phyloP scores from a whole-genome alignment of 768 basidiomycete species.

The Cyclocybe aegerita region DNA sequence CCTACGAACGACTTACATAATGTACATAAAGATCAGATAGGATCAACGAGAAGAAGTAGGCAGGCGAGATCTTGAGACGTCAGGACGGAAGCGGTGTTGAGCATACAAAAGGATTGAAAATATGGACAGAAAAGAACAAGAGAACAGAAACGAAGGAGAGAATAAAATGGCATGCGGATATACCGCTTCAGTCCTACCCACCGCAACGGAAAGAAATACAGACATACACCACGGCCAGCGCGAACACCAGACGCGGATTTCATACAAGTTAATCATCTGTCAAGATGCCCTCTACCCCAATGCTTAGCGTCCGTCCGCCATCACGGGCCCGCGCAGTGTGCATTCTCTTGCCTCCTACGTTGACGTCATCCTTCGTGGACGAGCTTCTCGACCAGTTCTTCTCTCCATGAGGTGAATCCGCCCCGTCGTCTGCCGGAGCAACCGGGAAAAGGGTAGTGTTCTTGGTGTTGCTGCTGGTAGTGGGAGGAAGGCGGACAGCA shows the following conservation, averaged over 20 bases:
- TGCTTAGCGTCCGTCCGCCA: conserved; percentile 83
- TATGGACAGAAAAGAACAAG: neutral
- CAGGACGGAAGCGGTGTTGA: no score
- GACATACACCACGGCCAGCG: no score
- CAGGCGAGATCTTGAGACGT: no score
- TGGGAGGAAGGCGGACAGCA: conserved; percentile 36
- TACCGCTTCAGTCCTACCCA: no score
- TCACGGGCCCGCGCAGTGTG: conserved; percentile 73
- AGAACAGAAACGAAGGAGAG: conserved; percentile 1
- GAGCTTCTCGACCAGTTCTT: conserved; percentile 20
- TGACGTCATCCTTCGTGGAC: conserved; percentile 19
- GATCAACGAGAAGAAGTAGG: conserved; percentile 1
- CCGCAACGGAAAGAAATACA: no score
- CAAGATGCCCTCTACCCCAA: conserved; percentile 76
- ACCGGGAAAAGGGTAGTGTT: conserved; percentile 72
- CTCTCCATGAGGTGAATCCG: conserved; percentile 6
- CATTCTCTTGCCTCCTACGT: conserved; percentile 43
- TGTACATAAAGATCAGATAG: neutral
- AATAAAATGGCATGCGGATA: neutral
- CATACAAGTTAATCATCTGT: conserved; percentile 33
- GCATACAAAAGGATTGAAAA: neutral
- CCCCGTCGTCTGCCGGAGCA: conserved; percentile 34
- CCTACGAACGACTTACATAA: no score
- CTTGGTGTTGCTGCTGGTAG: conserved; percentile 19
- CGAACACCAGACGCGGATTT: neutral